Percentiles rank a stretch among this genome's conserved stretches.
phyloP scores from a whole-genome alignment of 768 basidiomycete species.

The Brasilioporus rufonigricans region DNA sequence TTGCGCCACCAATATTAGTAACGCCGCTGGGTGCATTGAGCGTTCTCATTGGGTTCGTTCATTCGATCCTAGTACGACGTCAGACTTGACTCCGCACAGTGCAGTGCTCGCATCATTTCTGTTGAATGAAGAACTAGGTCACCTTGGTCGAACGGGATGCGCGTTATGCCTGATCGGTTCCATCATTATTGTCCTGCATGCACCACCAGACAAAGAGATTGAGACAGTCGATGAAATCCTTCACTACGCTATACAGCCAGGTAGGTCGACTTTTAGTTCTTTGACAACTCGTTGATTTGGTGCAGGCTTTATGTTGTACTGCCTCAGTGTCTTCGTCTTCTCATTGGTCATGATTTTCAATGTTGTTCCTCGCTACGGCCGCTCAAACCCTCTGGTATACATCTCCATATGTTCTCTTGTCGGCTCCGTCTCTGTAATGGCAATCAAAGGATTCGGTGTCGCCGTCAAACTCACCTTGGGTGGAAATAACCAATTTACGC shows the following conservation, averaged over 20 bases:
- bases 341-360: conserved; percentile 83
- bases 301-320: conserved; percentile 87
- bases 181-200: conserved; percentile 92
- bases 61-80: neutral
- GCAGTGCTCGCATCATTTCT: conserved; percentile 93
- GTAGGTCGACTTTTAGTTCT: conserved; percentile 40
- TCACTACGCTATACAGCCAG: conserved; percentile 89
- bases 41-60: conserved; percentile 87
- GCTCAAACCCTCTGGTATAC: conserved; percentile 86
- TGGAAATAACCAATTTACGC: conserved; percentile 93
- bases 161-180: conserved; percentile 83
- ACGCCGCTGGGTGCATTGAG: conserved; percentile 96
- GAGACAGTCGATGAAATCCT: conserved; percentile 93
- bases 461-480: conserved; percentile 92
- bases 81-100: conserved; percentile 40
- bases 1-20: conserved; percentile 97
- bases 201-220: conserved; percentile 93
- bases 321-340: conserved; percentile 80
- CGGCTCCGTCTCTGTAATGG: conserved; percentile 97
- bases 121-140: conserved; percentile 90
- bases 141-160: conserved; percentile 86
- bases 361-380: conserved; percentile 83
- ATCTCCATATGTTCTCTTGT: conserved; percentile 96
- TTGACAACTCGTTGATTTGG: conserved; percentile 8
- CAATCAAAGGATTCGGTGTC: conserved; percentile 97